Base-by-base conservation (phyloP, 2,329 filamentous ascomycete genomes). In the Exophiala phaeomuriformis region DNA sequence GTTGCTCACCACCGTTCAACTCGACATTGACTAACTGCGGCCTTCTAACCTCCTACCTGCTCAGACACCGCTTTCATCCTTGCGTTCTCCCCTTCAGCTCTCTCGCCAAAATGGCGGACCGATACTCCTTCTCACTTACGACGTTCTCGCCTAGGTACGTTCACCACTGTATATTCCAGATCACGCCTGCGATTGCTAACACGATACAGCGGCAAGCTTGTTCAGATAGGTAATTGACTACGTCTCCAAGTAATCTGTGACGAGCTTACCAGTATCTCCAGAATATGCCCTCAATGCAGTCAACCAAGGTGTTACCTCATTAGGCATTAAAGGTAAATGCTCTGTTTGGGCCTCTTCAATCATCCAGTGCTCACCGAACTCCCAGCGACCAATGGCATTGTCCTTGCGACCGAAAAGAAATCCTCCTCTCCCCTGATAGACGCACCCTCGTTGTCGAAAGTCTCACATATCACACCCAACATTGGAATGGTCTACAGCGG, bases 401-500 rank as follows among this genome's bases (percentile, higher is more conserved):
- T 98, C 62, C 88, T 98, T 62, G 93, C 93, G 60, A 98, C 93
- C 61, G 93, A 98, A 77, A 98, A 98, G 83, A 98, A 98, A 76
- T 96, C 91, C 42, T 96, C 91, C 36, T 96, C 93, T 47, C 90
- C 93, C 49, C 87, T 98, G 67, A 91, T 95, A 77, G 93, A 98
- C 70, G 85, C 93, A 65, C 83, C 86, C 66, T 97, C 93, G 39
- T 84, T 95, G 62, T 93, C 90, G 66, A 98, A 98, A 80, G 88
- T 98, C 77, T 95, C 89, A 71, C 83, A 94, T 71, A 90, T 98
- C 76, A 98, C 93, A 45, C 93, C 93, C 67, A 93, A 98, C 80
- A 97, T 98, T 72, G 93, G 93, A 71, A 96, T 97, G 88, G 93
- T 98, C 66, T 98, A 98, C 77, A 90, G 90, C 49, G 93, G 93